Evolutionary conservation across 805 yeast species (phyloP), one percentile per base, ranked within the genome.

Genomic region (Jamesozyma hellenica): DNA sequence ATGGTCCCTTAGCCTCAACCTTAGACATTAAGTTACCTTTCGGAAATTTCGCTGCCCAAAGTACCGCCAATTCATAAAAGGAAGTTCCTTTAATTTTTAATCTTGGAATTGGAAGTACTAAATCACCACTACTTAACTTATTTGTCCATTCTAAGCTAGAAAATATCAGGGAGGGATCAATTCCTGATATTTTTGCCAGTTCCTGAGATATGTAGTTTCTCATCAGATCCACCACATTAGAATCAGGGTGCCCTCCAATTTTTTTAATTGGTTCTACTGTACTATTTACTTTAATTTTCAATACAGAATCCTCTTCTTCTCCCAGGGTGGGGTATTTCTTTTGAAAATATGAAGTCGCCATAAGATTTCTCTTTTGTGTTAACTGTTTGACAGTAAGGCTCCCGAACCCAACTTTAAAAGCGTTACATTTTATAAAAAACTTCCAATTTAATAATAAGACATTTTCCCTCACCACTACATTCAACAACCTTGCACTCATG

Each of bases 51-150:
- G 62, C 71, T 25, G 94, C 82, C 82, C 95, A 79, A 53, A 87
- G 83, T 33, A 58, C 57, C 17, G 90, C 88, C 40, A 80, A 58
- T 37, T 70, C 76, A 56, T 79, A 82, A 42, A 88, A 83, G 55
- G 84, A 80, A 25, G 75, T 72, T 45, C 88, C 87, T 47, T 83
- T 77, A 51, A 86, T 83, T 61, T 90, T 72, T 53, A 95, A 75
- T 60, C 96, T 78, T 51, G 97, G 97, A 30, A 90, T 71, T 32
- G 98, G 96, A 41, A 90, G 75, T 45, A 88, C 71, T 53, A 90
- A 70, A 61, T 90, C 98, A 55, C 97, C 97, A 36, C 90, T 82
- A 43, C 86, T 96, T 49, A 82, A 65, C 32, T 87, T 79, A 46
- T 74, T 70, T 18, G 95, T 86, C 71, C 90, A 75, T 63, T 90